Conservation (phyloP, 352 stramenopile species). For the Elongisporangium undulatum region DNA sequence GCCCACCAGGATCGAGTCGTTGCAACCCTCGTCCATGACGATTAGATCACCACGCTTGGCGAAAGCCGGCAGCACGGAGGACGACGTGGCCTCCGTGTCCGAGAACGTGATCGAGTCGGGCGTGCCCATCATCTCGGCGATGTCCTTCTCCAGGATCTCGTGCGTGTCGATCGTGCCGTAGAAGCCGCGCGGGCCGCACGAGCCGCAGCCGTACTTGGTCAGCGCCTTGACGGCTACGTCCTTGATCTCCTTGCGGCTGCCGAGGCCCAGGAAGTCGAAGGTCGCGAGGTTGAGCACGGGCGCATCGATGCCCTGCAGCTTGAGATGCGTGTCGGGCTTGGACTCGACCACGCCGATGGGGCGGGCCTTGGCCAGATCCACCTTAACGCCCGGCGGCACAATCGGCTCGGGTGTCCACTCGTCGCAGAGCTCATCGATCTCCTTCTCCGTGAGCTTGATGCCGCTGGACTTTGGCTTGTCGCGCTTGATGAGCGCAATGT, state of each 20-base stretch:
- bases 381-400: slow-evolving; percentile 42
- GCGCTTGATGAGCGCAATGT: slow-evolving; percentile 90
- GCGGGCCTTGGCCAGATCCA: slow-evolving; percentile 30
- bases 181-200: slow-evolving; percentile 97
- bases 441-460: slow-evolving; percentile 72
- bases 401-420: slow-evolving; percentile 89
- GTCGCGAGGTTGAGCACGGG: slow-evolving; percentile 94
- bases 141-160: slow-evolving; percentile 88
- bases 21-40: slow-evolving; percentile 94
- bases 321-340: slow-evolving; percentile 75
- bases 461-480: slow-evolving; percentile 54
- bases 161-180: slow-evolving; percentile 96
- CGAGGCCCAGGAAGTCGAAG: slow-evolving; percentile 95
- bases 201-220: slow-evolving; percentile 96
- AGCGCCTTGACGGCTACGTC: slow-evolving; percentile 87
- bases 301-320: slow-evolving; percentile 58
- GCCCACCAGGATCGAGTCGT: slow-evolving; percentile 93
- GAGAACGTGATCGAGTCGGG: slow-evolving; percentile 96
- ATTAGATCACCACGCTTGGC: slow-evolving; percentile 96
- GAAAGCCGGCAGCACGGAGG: slow-evolving; percentile 95
- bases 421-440: slow-evolving; percentile 90
- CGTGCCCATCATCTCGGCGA: slow-evolving; percentile 91
- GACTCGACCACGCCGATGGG: slow-evolving; percentile 78
- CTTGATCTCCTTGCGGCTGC: slow-evolving; percentile 82
- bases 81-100: slow-evolving; percentile 93